Evolutionary conservation across 176 grass and related monocot species (phyloP).

Genomic region (Pontederia paniculata): DNA sequence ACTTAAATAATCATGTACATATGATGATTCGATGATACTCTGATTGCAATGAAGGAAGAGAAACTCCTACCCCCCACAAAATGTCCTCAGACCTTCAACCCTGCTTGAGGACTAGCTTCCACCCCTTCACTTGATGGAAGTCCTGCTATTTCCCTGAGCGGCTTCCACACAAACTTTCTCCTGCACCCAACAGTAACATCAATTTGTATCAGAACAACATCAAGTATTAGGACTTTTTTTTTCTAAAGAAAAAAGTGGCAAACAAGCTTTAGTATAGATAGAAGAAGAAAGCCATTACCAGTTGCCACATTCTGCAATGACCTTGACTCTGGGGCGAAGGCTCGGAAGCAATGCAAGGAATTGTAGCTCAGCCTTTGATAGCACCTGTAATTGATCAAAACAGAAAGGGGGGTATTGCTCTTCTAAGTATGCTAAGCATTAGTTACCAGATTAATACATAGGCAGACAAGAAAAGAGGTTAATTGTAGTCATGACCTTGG

Average conservation of each 20-base stretch:
- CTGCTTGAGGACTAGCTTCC: neutral
- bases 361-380: conserved; percentile 86
- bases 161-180: conserved; percentile 84
- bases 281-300: conserved; percentile 24
- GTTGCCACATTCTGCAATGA: conserved; percentile 68
- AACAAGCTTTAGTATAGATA: neutral
- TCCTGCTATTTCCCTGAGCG: conserved; percentile 60
- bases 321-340: conserved; percentile 70
- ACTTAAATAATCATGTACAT: no score
- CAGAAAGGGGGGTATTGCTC: neutral
- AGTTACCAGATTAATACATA: no score
- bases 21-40: no score
- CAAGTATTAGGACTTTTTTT: neutral
- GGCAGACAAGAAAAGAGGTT: no score
- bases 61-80: no score
- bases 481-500: conserved; percentile 35
- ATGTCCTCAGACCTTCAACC: neutral
- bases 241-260: neutral
- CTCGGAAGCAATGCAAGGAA: conserved; percentile 76
- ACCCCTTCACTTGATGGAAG: conserved; percentile 28
- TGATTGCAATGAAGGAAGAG: no score
- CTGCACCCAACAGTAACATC: conserved; percentile 20
- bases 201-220: neutral
- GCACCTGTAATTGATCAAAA: conserved; percentile 30
- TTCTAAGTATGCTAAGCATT: neutral